These are phyloP conservation scores for Edaphochlamys debaryana DNA, from an alignment of 139 green algal species.

Conservation along the genomic window DNA sequence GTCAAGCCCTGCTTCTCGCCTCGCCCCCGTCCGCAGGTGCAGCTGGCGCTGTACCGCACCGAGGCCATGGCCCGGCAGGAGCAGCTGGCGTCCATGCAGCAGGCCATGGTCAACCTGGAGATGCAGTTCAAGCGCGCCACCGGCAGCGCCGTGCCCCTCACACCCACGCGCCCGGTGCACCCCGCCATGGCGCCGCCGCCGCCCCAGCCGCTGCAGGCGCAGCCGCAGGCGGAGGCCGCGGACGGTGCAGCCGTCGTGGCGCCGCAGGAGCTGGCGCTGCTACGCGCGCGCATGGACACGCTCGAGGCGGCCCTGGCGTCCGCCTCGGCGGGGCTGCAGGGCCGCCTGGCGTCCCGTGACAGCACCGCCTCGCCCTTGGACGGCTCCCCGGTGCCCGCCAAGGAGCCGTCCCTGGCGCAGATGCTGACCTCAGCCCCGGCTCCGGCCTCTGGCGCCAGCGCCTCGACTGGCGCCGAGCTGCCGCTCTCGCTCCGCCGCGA, in stretches of 20 bases:
- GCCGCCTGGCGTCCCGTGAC: background rate
- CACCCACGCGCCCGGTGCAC: background rate
- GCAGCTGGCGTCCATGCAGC: conserved; percentile 33
- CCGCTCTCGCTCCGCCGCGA: too few relatives aligned
- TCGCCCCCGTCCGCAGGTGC: background rate
- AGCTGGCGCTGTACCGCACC: conserved; percentile 30
- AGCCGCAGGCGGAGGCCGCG: background rate
- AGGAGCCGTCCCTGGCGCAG: conserved; percentile 4
- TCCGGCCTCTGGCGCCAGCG: too few relatives aligned
- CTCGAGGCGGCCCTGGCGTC: background rate
- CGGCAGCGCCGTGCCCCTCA: background rate
- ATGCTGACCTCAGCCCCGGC: background rate
- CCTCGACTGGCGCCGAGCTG: too few relatives aligned
- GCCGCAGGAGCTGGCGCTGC: background rate
- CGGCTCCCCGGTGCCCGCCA: background rate
- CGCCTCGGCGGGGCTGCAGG: too few relatives aligned
- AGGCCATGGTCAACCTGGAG: conserved; percentile 41
- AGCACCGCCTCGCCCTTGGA: background rate
- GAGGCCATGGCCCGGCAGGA: conserved; percentile 31
- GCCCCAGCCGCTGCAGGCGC: background rate
- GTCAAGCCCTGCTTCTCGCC: too few relatives aligned
- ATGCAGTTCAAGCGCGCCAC: background rate
- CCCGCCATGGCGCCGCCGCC: too few relatives aligned
- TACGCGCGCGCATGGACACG: background rate
- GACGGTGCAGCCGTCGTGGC: background rate